Conservation (phyloP, 176 grass and related monocot genomes). For the Aegilops speltoides region DNA sequence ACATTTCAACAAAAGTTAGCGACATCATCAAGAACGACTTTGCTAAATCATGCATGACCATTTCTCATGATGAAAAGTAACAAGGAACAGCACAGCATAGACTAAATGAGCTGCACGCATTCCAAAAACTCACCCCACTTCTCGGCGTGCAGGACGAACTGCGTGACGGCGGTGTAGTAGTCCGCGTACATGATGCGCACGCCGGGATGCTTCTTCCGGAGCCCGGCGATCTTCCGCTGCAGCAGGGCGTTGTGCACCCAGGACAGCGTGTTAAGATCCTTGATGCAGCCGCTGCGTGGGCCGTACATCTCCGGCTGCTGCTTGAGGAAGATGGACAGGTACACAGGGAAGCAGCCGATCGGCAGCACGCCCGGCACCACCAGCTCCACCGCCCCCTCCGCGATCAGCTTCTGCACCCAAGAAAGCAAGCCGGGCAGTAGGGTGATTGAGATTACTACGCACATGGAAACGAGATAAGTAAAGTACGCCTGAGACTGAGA, state of each 20-base stretch:
- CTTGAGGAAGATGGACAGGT: conserved; percentile 64
- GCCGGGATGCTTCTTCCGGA: conserved; percentile 45
- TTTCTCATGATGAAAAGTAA: not conserved
- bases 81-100: no score
- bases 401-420: conserved; percentile 58
- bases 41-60: not conserved
- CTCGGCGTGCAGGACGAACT: conserved; percentile 66
- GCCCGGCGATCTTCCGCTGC: conserved; percentile 46
- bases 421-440: not conserved
- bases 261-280: conserved; percentile 58
- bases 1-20: not conserved
- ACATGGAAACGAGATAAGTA: not conserved
- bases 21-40: not conserved
- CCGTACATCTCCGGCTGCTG: conserved; percentile 48
- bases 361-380: conserved; percentile 83
- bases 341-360: conserved; percentile 76
- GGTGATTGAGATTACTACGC: not conserved
- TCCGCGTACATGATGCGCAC: conserved; percentile 83
- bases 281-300: conserved; percentile 54
- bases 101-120: no score
- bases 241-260: conserved; percentile 77
- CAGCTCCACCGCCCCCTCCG: conserved; percentile 69
- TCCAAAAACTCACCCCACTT: conserved; percentile 62
- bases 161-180: conserved; percentile 70
- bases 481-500: not conserved